A percentile compares a stretch with the other conserved stretches of the same genome.
These are phyloP conservation scores for Sapria himalayana DNA, from an alignment of 345 rosid genomes.

Conservation along the genomic window DNA sequence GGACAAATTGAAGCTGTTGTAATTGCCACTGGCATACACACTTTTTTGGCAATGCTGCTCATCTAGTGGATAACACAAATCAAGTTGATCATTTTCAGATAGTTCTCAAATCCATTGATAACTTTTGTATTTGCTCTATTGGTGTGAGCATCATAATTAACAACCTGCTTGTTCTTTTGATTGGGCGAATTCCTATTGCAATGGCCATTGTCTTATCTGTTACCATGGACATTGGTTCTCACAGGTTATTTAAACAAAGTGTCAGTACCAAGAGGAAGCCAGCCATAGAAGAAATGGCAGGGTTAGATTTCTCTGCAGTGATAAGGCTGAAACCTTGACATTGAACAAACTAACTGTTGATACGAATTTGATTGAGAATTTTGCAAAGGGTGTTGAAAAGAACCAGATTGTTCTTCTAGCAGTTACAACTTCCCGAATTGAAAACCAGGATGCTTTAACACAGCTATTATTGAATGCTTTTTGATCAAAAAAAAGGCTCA, in stretches of 20 bases:
- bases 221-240: slow-evolving; percentile 94
- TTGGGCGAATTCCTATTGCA: slow-evolving; percentile 88
- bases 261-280: slow-evolving; percentile 95
- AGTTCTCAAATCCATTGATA: slow-evolving; percentile 71
- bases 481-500: slow-evolving; percentile 95
- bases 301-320: slow-evolving; percentile 87
- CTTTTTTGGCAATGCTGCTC: slow-evolving; percentile 98
- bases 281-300: slow-evolving; percentile 90
- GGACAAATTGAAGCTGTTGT: slow-evolving; percentile 84
- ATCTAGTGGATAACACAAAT: slow-evolving; percentile 72
- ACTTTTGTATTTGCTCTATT: slow-evolving; percentile 89
- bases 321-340: slow-evolving; percentile 78
- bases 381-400: slow-evolving; percentile 49
- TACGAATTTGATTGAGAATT: slow-evolving; percentile 49
- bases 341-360: slow-evolving; percentile 71
- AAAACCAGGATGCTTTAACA: slow-evolving; percentile 85
- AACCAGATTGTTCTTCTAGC: slow-evolving; percentile 56
- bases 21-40: slow-evolving; percentile 82
- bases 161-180: slow-evolving; percentile 65
- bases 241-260: slow-evolving; percentile 58
- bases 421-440: slow-evolving; percentile 71
- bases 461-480: slow-evolving; percentile 86
- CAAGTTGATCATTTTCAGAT: slow-evolving; percentile 84
- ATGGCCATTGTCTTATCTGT: slow-evolving; percentile 88
- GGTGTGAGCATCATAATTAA: slow-evolving; percentile 58